Conservation (phyloP, 139 green algal genomes). For the Klebsormidium nitens region DNA sequence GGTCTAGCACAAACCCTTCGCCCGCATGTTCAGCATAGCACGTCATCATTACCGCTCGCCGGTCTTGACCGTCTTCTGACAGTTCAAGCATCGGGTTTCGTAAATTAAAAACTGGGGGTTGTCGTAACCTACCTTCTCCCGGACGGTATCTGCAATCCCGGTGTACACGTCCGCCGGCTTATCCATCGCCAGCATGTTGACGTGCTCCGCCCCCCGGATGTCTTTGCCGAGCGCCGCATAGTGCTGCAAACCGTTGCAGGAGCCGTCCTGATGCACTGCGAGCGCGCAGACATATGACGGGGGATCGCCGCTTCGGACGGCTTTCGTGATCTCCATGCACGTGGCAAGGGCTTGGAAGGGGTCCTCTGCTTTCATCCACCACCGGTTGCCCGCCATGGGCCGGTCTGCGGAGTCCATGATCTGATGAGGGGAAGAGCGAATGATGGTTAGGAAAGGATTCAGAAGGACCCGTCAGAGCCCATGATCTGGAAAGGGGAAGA, state of each 20-base stretch:
- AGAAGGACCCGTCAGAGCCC: too few relatives aligned
- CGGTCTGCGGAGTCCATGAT: constrained; percentile 57
- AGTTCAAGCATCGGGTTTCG: too few relatives aligned
- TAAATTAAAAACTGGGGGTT: too few relatives aligned
- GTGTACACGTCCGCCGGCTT: constrained; percentile 76
- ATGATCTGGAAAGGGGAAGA: too few relatives aligned
- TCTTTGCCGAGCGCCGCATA: constrained; percentile 91
- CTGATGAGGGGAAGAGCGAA: too few relatives aligned
- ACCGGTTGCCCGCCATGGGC: constrained; percentile 48
- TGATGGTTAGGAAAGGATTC: too few relatives aligned
- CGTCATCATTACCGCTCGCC: too few relatives aligned
- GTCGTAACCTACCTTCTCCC: constrained; percentile 19
- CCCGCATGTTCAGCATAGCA: too few relatives aligned
- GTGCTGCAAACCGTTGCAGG: constrained; percentile 97
- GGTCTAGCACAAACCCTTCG: too few relatives aligned
- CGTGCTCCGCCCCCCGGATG: constrained; percentile 34
- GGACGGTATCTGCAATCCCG: constrained; percentile 52
- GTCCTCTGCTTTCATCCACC: constrained; percentile 77
- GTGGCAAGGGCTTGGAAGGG: constrained; percentile 81
- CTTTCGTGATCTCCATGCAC: constrained; percentile 75
- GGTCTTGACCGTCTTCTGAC: too few relatives aligned
- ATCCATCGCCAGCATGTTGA: constrained; percentile 77
- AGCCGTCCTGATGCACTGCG: constrained; percentile 85
- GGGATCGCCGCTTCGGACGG: constrained; percentile 58
- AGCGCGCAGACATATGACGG: constrained; percentile 58